Evolutionary conservation across 768 basidiomycete genomes (phyloP), one percentile per base, ranked within the genome.

Genomic region (Tricholoma terreum): DNA sequence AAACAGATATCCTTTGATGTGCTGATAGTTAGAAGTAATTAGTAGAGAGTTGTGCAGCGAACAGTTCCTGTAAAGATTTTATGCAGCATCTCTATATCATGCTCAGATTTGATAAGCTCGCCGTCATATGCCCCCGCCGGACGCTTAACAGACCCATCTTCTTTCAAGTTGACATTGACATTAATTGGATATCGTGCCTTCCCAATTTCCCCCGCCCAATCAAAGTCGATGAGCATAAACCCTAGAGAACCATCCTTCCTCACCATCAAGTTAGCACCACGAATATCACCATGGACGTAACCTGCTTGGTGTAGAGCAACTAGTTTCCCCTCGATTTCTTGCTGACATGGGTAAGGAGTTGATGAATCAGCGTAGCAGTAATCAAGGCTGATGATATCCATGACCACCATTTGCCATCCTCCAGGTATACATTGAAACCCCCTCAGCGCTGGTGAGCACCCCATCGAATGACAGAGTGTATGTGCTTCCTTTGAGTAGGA

Each of bases 201-300:
- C n/a, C 57, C 69, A 42, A 50, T 52, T 35, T 49, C 43, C 17
- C 67, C 68, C 2, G 65, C 63, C 67, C 68, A 68, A 54, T 71
- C 70, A 54, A 69, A 69, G 58, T 71, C 66, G 19, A 69, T 21
- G 19, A 69, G 33, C 57, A 58, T 64, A 31, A 66, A 56, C 40
- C 33, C 50, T 11, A 15, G 27, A 19, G 42, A 31, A 38, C 42
- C 31, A 34, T 59, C 46, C 50, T 35, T 59, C 33, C 38, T 35
- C n/a, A 68, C 65, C 54, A 68, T 57, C 31, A 71, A 30, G 42
- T 69, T 70, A 19, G 51, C 40, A 19, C 53, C 49, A 36, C 62
- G 62, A 24, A 71, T 35, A 54, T 70, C 68, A 24, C 69, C 64
- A 35, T 71, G 69, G 11, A 69, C 68, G 35, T 58, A 66, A 33